Base-by-base conservation (phyloP, 2,329 filamentous ascomycete genomes). In the Gyromitra esculenta region DNA sequence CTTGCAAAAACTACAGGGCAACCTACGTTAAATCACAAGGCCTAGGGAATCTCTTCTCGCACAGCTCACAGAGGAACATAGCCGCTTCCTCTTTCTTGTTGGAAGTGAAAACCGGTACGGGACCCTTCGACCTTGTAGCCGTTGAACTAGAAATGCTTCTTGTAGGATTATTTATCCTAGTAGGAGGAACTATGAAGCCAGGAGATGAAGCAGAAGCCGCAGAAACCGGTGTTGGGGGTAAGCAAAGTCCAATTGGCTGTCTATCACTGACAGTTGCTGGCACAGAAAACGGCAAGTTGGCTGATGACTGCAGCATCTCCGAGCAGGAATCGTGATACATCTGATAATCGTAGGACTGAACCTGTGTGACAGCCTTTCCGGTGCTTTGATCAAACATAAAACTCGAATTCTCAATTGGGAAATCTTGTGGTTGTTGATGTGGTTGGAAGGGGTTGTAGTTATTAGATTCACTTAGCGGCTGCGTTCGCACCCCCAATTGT, bases 11-110 rank as follows among this genome's bases (percentile, higher is more conserved):
- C 25, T 31, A 31, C 25, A 31, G 50, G 41, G 35, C 9, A 63
- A 82, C 83, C 80, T 79, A 85, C 82, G 94, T 97, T 75, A 98
- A 86, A 83, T 99, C 96, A 84, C 96, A 98, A n/a, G 93, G 93
- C 78, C 96, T 89, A 83, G 82, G 89, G 87, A 87, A 89, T 87
- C 73, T 87, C 86, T 78, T 78, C 2, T 43, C 18, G 18, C 78
- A 79, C 11, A 64, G 41, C n/a, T 76, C 57, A 25, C 77, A 79
- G 13, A 6, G 3, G 45, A 50, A 48, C 25, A 41, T 37, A 13
- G 21, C 11, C 7, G 41, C 8, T 13, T 73, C 67, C 9, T 77
- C 69, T 37, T 57, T 41, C 11, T 31, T 39, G 43, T 43, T 59
- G 11, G 52, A 41, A 15, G 13, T 15, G 25, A 31, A 64, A 13